These are phyloP conservation scores for Fusarium austroafricanum DNA, from an alignment of 2,329 filamentous ascomycete species.

Conservation along the genomic window DNA sequence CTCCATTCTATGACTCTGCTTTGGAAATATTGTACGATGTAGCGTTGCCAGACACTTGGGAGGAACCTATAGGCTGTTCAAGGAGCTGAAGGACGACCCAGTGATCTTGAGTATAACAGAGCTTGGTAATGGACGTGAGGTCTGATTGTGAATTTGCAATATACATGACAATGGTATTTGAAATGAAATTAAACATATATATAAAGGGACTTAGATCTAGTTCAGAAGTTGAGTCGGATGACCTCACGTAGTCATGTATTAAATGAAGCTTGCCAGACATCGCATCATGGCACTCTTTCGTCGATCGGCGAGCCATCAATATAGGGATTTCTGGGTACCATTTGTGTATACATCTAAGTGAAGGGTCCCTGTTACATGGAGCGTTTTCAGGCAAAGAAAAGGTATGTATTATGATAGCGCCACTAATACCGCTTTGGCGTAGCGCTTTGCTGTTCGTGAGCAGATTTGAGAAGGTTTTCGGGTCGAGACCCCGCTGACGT, in stretches of 20 bases:
- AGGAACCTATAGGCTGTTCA: background rate
- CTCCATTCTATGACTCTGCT: background rate
- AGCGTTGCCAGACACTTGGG: background rate
- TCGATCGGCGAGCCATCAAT: background rate
- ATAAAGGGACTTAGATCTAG: no score
- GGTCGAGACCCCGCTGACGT: slow-evolving; percentile 42
- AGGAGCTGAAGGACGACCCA: background rate
- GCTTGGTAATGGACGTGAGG: no score
- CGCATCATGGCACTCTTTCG: background rate
- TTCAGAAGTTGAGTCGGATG: no score
- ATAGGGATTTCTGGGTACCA: background rate
- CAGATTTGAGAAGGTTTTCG: slow-evolving; percentile 65
- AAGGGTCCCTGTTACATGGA: background rate
- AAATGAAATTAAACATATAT: no score
- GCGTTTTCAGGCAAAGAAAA: background rate
- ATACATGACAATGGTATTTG: no score
- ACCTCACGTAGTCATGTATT: background rate
- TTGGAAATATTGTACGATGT: background rate
- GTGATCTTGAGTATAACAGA: background rate
- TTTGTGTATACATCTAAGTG: background rate
- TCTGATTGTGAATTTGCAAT: no score
- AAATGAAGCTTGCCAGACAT: background rate
- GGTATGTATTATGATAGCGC: background rate
- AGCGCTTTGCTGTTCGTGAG: slow-evolving; percentile 50
- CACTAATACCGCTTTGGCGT: slow-evolving; percentile 24